These are phyloP conservation scores for Hanseniaspora pseudoguilliermondii DNA, from an alignment of 805 yeast species.

Conservation along the genomic window DNA sequence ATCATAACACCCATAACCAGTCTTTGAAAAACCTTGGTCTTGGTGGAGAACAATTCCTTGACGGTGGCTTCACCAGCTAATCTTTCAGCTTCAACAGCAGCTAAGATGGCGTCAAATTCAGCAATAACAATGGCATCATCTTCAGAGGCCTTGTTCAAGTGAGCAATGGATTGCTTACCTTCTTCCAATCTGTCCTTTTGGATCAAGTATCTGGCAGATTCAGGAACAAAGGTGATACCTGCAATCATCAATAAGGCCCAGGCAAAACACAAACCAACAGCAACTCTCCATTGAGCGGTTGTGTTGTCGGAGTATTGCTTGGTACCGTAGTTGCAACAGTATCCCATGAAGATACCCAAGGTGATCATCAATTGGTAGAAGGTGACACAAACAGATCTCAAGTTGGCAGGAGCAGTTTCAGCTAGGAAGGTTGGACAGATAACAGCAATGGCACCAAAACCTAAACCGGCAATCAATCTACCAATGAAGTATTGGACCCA, in stretches of 20 bases:
- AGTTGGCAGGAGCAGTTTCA: slow-evolving; percentile 45
- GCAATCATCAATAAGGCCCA: slow-evolving; percentile 28
- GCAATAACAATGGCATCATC: slow-evolving; percentile 37
- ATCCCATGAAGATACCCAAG: slow-evolving; percentile 55
- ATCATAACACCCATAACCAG: slow-evolving; percentile 38
- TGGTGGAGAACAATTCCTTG: slow-evolving; percentile 42
- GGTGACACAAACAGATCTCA: slow-evolving; percentile 52
- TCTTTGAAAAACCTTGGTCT: slow-evolving; percentile 41
- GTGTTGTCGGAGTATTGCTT: slow-evolving; percentile 35
- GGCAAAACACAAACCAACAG: slow-evolving; percentile 38
- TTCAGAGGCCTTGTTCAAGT: slow-evolving; percentile 36
- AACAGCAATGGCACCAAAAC: slow-evolving; percentile 64
- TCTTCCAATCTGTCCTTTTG: slow-evolving; percentile 38
- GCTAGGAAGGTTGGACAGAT: slow-evolving; percentile 56
- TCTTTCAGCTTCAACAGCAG: slow-evolving; percentile 47
- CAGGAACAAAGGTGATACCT: slow-evolving; percentile 53
- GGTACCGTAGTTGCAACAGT: slow-evolving; percentile 54
- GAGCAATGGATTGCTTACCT: slow-evolving; percentile 42
- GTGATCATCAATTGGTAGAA: slow-evolving; percentile 52
- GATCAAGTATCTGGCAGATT: slow-evolving; percentile 51
- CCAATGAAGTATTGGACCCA: slow-evolving; percentile 60
- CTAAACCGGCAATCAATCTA: slow-evolving; percentile 57
- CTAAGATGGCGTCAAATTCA: slow-evolving; percentile 39
- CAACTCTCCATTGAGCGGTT: slow-evolving; percentile 49
- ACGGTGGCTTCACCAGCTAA: slow-evolving; percentile 46